phyloP scores from a whole-genome alignment of 345 rosid genomes.

The Schrenkiella parvula region DNA sequence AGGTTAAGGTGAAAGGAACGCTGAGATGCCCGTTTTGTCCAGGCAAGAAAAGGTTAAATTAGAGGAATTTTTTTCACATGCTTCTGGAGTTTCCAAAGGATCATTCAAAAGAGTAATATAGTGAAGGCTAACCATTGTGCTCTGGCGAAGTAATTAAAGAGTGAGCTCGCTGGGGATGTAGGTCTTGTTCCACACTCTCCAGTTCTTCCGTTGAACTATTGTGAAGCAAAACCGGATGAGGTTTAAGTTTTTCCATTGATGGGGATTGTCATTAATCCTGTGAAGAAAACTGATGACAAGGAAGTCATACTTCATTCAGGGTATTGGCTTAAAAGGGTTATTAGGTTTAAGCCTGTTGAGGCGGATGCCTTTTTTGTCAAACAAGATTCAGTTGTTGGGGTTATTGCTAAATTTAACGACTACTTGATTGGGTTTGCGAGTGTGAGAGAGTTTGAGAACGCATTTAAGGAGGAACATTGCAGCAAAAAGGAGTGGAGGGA shows the following conservation, averaged over 20 bases:
- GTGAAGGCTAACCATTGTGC: constrained; percentile 78
- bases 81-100: constrained; percentile 72
- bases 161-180: constrained; percentile 49
- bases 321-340: constrained; percentile 57
- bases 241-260: constrained; percentile 78
- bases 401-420: constrained; percentile 46
- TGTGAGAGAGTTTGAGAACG: constrained; percentile 58
- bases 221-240: constrained; percentile 36
- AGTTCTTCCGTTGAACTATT: not conserved
- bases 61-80: constrained; percentile 82
- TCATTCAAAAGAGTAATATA: constrained; percentile 68
- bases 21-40: constrained; percentile 80
- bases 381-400: constrained; percentile 36
- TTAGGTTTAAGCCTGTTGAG: constrained; percentile 47
- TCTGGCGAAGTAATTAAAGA: constrained; percentile 58
- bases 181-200: constrained; percentile 33
- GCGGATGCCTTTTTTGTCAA: constrained; percentile 47
- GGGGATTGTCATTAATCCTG: constrained; percentile 52
- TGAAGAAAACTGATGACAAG: constrained; percentile 32
- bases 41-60: constrained; percentile 83
- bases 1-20: constrained; percentile 56
- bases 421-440: constrained; percentile 58
- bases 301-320: constrained; percentile 29
- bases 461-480: constrained; percentile 41
- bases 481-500: constrained; percentile 56